Base-by-base conservation (phyloP, 23 red algal species). In the Pyropia yezoensis region DNA sequence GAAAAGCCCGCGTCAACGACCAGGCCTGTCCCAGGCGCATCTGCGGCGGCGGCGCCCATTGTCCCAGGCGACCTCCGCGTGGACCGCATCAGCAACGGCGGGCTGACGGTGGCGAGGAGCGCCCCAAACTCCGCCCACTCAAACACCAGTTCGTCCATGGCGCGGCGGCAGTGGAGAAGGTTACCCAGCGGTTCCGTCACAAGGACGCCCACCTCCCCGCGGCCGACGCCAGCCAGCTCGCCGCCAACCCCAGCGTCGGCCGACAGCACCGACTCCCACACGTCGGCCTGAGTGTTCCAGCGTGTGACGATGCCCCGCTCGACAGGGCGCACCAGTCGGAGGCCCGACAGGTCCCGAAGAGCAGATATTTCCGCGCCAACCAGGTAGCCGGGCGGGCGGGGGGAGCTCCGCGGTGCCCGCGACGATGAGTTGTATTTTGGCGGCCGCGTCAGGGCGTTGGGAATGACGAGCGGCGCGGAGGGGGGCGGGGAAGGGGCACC, bases 1-100 rank as follows among this genome's bases (percentile, higher is more conserved):
- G 75, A 82, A 75, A 87, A 87, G 19, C 90, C 90, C 4, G 90
- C 56, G 59, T 95, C 90, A 22, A 95, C 14, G 13, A 95, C 77
- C 15, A 95, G 20, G 22, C 71, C 70, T 0, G 79, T 78, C 22
- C 57, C 33, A 33, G 26, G 70, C 68, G 27, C 18, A 20, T 59
- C 59, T 15, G 63, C 52, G 20, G 16, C 76, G 30, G 53, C 63
- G 23, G 30, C 50, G 18, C 0, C 18, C 1, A 7, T 8, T 5
- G 70, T 16, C 3, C 47, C 19, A 1, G 30, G 1, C 57, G 62
- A 53, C 23, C 19, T 58, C 70, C 22, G 65, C 73, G 39, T 83
- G 50, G 7, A 71, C 69, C 65, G 80, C 77, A 28, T 70, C 57
- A 11, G 70, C 63, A 14, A 65, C 61, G 39, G 71, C 49, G 8